Evolutionary conservation across 345 rosid species (phyloP), one percentile per base, ranked within the genome.

Genomic region (Citropsis articulata): DNA sequence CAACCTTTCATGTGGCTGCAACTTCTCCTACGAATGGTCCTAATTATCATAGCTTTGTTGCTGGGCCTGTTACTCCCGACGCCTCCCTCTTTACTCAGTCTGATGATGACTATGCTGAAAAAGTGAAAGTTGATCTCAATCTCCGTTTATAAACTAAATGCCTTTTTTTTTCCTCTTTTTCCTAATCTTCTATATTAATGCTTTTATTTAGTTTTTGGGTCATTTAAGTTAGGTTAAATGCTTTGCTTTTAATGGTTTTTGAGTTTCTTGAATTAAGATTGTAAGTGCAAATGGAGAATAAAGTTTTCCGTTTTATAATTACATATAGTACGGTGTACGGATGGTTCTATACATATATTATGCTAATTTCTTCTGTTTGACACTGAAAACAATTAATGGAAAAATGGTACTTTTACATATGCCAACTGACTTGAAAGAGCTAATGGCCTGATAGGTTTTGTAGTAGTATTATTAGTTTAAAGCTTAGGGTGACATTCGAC

Each of bases 91-190:
- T 6, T 53, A 5, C 69, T 2, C 76, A 83, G 2, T 69, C 80
- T 2, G 31, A 67, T 25, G 48, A 30, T 72, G 78, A 75, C 50
- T 82, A 42, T 33, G 83, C 72, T 35, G 85, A 70, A 42, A 78
- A 78, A 55, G 72, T 60, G 13, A 83, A 81, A 50, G 69, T 88
- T 31, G 91, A 88, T 40, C 91, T 88, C 69, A 77, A 87, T 57
- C 90, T 88, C 55, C 91, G 76, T 75, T 79, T 88, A 42, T 86
- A 65, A 81, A 78, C 42, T 45, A 45, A 45, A 45, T 12, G 2
- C 5, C 13, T 25, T 19, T 7, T n/a, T n/a, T n/a, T n/a, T n/a
- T n/a, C n/a, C n/a, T n/a, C n/a, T n/a, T n/a, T n/a, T n/a, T n/a
- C n/a, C 40, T 36, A 36, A 36, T 7, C 3, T 16, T 30, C 38